Conservation (phyloP, 169 alveolate species). For the Amoebophrya sp. region DNA sequence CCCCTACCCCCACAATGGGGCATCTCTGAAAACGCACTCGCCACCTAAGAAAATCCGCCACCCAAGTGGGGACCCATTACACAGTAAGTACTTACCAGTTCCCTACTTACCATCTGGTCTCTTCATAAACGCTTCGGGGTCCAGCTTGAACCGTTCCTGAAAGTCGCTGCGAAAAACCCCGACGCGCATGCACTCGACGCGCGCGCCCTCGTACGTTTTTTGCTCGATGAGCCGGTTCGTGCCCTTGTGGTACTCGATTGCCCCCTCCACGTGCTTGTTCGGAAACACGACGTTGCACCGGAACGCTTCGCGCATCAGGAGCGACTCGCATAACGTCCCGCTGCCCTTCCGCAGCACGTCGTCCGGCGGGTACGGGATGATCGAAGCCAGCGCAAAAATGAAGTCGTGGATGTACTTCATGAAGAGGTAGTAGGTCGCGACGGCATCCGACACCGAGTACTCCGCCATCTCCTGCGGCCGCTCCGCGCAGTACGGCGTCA, state of each 20-base stretch:
- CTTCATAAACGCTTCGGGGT: slow-evolving; percentile 67
- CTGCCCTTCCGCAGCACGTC: slow-evolving; percentile 91
- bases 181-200: slow-evolving; percentile 46
- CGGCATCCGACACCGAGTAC: slow-evolving; percentile 99
- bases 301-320: slow-evolving; percentile 95
- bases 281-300: slow-evolving; percentile 85
- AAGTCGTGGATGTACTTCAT: slow-evolving; percentile 94
- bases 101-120: no score
- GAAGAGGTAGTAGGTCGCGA: slow-evolving; percentile 96
- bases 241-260: slow-evolving; percentile 57
- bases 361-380: slow-evolving; percentile 25
- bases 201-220: slow-evolving; percentile 34
- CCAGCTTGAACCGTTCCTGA: slow-evolving; percentile 75
- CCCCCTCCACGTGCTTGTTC: slow-evolving; percentile 71
- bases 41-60: no score
- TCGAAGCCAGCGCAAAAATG: slow-evolving; percentile 39
- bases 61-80: no score
- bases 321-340: slow-evolving; percentile 96
- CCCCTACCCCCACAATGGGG: no score
- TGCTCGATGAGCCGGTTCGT: slow-evolving; percentile 27
- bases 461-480: slow-evolving; percentile 89
- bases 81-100: no score
- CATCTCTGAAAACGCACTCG: no score
- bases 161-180: slow-evolving; percentile 87
- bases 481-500: slow-evolving; percentile 60